A percentile compares a stretch with the other conserved stretches of the same genome.
phyloP scores from a whole-genome alignment of 768 basidiomycete species.

The Naganishia onofrii region DNA sequence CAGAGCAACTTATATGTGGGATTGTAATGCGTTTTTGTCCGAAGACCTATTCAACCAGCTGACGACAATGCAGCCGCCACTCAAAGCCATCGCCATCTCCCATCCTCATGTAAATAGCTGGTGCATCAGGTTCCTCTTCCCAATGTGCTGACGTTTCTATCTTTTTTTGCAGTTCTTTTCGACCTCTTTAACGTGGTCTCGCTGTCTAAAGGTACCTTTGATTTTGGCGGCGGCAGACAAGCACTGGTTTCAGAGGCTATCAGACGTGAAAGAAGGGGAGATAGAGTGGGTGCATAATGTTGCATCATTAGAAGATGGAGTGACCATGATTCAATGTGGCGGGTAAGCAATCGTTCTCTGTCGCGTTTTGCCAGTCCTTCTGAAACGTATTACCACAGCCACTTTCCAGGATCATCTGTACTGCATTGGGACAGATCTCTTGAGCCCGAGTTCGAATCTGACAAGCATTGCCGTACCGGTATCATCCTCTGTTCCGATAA shows the following conservation, averaged over 20 bases:
- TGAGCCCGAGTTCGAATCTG: conserved; percentile 38
- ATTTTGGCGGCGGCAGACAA: conserved; percentile 44
- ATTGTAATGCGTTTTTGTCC: conserved; percentile 45
- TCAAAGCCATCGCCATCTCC: conserved; percentile 48
- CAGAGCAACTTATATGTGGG: conserved; percentile 49
- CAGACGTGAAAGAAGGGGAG: conserved; percentile 37
- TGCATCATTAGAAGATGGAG: conserved; percentile 33
- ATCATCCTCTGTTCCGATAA: conserved; percentile 49
- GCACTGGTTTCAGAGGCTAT: conserved; percentile 44
- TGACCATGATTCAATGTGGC: conserved; percentile 47
- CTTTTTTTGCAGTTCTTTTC: conserved; percentile 44
- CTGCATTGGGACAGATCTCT: conserved; percentile 47
- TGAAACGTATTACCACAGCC: conserved; percentile 31
- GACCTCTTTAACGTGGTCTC: conserved; percentile 47
- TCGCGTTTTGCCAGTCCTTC: neutral
- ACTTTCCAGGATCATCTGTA: conserved; percentile 47
- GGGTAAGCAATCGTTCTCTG: conserved; percentile 38
- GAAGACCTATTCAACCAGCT: conserved; percentile 37
- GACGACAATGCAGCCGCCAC: conserved; percentile 33
- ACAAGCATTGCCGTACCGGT: conserved; percentile 40
- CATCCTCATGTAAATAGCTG: conserved; percentile 47
- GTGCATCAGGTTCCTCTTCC: neutral
- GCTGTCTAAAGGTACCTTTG: conserved; percentile 43
- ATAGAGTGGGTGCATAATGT: conserved; percentile 42
- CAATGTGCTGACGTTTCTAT: neutral